These are phyloP conservation scores for Hagleromyces aurorensis DNA, from an alignment of 805 yeast species.

Conservation along the genomic window DNA sequence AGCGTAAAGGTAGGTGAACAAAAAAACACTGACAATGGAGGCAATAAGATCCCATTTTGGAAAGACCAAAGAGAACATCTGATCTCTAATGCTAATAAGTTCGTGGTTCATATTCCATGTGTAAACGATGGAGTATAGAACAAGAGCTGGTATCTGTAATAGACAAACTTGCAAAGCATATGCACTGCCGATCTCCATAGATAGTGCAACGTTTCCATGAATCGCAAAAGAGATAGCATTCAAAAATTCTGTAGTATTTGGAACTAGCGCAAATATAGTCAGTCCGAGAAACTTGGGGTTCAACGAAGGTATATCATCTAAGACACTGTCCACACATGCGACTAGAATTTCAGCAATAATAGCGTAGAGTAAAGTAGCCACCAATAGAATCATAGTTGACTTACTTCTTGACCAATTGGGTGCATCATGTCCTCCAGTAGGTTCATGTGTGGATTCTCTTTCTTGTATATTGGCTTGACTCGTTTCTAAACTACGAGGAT, in stretches of 20 bases:
- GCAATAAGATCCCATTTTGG: slow-evolving; percentile 95
- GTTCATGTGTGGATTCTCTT: slow-evolving; percentile 25
- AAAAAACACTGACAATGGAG: slow-evolving; percentile 71
- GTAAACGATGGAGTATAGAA: slow-evolving; percentile 58
- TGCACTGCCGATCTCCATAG: slow-evolving; percentile 97
- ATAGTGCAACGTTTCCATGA: slow-evolving; percentile 89
- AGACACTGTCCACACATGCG: slow-evolving; percentile 83
- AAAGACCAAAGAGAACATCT: slow-evolving; percentile 73
- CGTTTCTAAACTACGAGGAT: slow-evolving; percentile 9
- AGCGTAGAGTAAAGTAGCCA: slow-evolving; percentile 84
- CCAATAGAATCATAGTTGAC: slow-evolving; percentile 71
- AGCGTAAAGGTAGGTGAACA: slow-evolving; percentile 89
- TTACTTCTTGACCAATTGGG: slow-evolving; percentile 93
- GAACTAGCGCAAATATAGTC: slow-evolving; percentile 91
- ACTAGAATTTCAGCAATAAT: slow-evolving; percentile 90
- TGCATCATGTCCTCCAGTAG: slow-evolving; percentile 80
- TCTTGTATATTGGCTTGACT: slow-evolving; percentile 4
- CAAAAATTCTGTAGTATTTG: slow-evolving; percentile 92
- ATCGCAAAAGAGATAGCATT: slow-evolving; percentile 96
- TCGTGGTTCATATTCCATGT: slow-evolving; percentile 31
- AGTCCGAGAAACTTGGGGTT: slow-evolving; percentile 87
- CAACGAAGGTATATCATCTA: slow-evolving; percentile 61
- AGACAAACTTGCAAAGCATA: slow-evolving; percentile 93
- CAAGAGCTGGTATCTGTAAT: slow-evolving; percentile 87
- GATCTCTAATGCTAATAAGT: slow-evolving; percentile 29